Conservation (phyloP, 352 stramenopile genomes). For the Globisporangium barbulae region DNA sequence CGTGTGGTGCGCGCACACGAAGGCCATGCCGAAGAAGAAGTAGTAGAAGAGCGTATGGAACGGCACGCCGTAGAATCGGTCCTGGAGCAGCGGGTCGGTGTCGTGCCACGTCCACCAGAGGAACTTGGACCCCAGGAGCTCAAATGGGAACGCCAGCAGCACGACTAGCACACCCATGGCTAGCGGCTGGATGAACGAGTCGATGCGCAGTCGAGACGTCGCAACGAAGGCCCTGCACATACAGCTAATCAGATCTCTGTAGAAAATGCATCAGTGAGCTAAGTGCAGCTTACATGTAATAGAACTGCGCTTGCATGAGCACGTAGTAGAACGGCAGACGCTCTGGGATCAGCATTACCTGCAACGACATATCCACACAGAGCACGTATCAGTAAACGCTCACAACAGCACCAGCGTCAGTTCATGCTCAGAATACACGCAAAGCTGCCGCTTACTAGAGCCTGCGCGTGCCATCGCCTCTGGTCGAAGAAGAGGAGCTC, state of each 20-base stretch:
- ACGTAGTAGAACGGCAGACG: slow-evolving; percentile 60
- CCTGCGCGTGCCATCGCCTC: slow-evolving; percentile 68
- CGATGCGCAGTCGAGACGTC: slow-evolving; percentile 62
- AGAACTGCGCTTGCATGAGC: slow-evolving; percentile 67
- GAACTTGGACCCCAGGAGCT: slow-evolving; percentile 77
- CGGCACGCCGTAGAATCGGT: slow-evolving; percentile 62
- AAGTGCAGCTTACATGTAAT: slow-evolving; percentile 56
- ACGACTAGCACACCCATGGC: slow-evolving; percentile 58
- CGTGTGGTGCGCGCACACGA: slow-evolving; percentile 48
- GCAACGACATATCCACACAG: background rate
- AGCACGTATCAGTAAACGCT: background rate
- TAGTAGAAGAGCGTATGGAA: slow-evolving; percentile 65
- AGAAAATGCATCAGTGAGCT: background rate
- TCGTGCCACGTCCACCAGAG: slow-evolving; percentile 87
- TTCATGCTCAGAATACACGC: background rate
- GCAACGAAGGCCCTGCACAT: slow-evolving; percentile 63
- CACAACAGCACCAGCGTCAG: background rate
- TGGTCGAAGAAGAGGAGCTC: slow-evolving; percentile 63
- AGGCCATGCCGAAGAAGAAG: slow-evolving; percentile 58
- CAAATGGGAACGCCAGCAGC: slow-evolving; percentile 60
- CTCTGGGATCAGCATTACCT: slow-evolving; percentile 57
- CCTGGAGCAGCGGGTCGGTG: slow-evolving; percentile 60
- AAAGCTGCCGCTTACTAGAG: slow-evolving; percentile 30
- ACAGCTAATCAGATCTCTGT: background rate
- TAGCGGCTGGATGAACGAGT: slow-evolving; percentile 69